Percentiles rank a stretch among this genome's conserved stretches.
phyloP scores from a whole-genome alignment of 495 filamentous ascomycete species.

The Penicillium nucicola region DNA sequence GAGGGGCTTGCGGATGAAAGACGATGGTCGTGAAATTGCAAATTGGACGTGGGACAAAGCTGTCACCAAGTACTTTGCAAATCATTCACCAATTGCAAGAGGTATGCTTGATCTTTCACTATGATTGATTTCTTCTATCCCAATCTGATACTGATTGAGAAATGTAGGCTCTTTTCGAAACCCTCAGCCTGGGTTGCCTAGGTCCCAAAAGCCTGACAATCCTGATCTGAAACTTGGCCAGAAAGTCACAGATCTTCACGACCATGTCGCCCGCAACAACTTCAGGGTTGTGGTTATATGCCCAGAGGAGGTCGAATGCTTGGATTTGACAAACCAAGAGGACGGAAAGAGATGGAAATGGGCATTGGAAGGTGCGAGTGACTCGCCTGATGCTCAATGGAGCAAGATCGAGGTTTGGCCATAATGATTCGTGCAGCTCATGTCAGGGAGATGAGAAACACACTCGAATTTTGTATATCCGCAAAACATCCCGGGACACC shows the following conservation, averaged over 20 bases:
- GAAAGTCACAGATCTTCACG: slow-evolving; percentile 65
- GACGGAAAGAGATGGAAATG: slow-evolving; percentile 65
- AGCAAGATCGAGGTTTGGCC: slow-evolving; percentile 81
- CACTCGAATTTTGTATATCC: no score
- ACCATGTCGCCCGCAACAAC: slow-evolving; percentile 66
- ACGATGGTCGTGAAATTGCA: slow-evolving; percentile 22
- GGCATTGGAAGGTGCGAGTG: slow-evolving; percentile 40
- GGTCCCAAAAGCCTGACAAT: slow-evolving; percentile 42
- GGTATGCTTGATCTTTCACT: slow-evolving; percentile 38
- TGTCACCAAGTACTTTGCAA: slow-evolving; percentile 83
- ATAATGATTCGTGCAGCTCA: slow-evolving; percentile 27
- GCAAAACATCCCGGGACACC: no score
- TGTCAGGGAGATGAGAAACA: no score
- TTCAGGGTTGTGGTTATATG: slow-evolving; percentile 83
- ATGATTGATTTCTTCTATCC: background rate
- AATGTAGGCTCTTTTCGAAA: slow-evolving; percentile 62
- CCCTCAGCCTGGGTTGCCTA: slow-evolving; percentile 69
- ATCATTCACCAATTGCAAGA: slow-evolving; percentile 71
- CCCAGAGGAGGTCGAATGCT: slow-evolving; percentile 74
- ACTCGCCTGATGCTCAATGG: slow-evolving; percentile 55
- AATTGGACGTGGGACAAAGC: slow-evolving; percentile 71
- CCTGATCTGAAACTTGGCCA: slow-evolving; percentile 58
- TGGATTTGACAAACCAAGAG: slow-evolving; percentile 67
- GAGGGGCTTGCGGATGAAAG: slow-evolving; percentile 24
- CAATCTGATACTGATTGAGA: slow-evolving; percentile 1